Base-by-base conservation (phyloP, 2,329 filamentous ascomycete species). In the Akanthomyces uredinophilus region DNA sequence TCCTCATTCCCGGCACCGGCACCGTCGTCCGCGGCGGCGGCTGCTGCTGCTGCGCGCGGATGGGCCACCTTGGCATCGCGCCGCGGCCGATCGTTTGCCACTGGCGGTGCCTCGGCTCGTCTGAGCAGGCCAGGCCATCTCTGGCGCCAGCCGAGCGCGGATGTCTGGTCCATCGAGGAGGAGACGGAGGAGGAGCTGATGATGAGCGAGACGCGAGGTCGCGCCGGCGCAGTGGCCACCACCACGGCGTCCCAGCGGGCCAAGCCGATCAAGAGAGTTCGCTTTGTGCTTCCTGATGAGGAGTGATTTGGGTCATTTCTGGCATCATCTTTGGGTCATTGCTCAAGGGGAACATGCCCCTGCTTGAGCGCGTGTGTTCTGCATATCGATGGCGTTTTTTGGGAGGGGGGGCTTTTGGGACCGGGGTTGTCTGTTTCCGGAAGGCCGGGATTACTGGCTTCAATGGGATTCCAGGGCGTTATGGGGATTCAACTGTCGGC, bases 121-220 rank as follows among this genome's bases (percentile, higher is more conserved):
- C 75, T 68, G 64, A 75, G 49, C 29, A 60, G 78, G 49, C 78
- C 80, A 10, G 67, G 71, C 20, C 73, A 74, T 53, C 67, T 83
- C 1, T 86, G 83, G 83, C 75, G 82, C 43, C 79, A 83, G 71
- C 83, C 83, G 7, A 85, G 83, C 67, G 82, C 82, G 0, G 82
- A 85, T 59, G 83, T 86, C 4, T 86, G 82, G 79, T 81, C 81
- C 35, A 86, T 86, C 61, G 79, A 83, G 71, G 83, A 86, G 70
- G 82, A 85, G 73, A 79, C 80, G 1, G 82, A 84, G 72, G 81
- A 82, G 68, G 81, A 83, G 67, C 70, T 79, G 27, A 71, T 77
- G 71, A 71, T 77, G 72, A 78, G 77, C 65, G 78, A 81, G 68
- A 70, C 74, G 69, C 75, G 72, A 52, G 70, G 70, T 60, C 72